Conservation (phyloP, 2,329 filamentous ascomycete genomes). For the Trichoderma atrobrunneum region DNA sequence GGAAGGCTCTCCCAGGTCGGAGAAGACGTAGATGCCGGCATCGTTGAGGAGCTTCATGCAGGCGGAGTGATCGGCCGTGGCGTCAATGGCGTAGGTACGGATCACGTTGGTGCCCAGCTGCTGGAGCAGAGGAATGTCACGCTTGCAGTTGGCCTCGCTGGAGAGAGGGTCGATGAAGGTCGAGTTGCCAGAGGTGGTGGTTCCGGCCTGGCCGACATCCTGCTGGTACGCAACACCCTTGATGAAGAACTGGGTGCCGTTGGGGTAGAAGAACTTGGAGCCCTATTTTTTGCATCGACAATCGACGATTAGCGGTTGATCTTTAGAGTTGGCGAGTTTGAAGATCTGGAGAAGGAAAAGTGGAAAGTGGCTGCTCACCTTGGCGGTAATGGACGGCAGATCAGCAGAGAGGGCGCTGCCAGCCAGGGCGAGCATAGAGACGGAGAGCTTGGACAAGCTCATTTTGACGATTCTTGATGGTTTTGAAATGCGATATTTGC, state of each 20-base stretch:
- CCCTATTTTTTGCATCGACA: conserved; percentile 45
- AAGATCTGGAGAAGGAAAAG: conserved; percentile 2
- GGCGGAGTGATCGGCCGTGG: conserved; percentile 68
- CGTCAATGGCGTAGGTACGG: conserved; percentile 91
- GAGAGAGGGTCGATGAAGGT: conserved; percentile 81
- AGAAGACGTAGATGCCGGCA: conserved; percentile 91
- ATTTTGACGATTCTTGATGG: conserved; percentile 28
- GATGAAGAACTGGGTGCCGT: conserved; percentile 69
- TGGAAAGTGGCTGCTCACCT: conserved; percentile 46
- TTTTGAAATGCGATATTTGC: background rate
- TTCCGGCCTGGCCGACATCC: conserved; percentile 60
- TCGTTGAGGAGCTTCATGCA: conserved; percentile 84
- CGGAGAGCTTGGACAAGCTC: conserved; percentile 33
- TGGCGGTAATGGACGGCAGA: conserved; percentile 63
- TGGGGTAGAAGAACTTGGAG: conserved; percentile 86
- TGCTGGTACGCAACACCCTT: conserved; percentile 95
- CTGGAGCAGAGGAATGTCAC: conserved; percentile 79
- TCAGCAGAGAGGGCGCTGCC: conserved; percentile 43
- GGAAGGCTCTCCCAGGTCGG: conserved; percentile 79
- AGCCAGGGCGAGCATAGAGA: conserved; percentile 41
- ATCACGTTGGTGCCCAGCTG: conserved; percentile 86
- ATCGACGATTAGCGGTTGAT: conserved; percentile 12
- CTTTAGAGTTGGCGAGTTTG: background rate
- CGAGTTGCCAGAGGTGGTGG: conserved; percentile 41
- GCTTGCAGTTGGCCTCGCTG: conserved; percentile 67